phyloP scores from a whole-genome alignment of 352 stramenopile genomes.

The Phytopythium chamaehyphon region DNA sequence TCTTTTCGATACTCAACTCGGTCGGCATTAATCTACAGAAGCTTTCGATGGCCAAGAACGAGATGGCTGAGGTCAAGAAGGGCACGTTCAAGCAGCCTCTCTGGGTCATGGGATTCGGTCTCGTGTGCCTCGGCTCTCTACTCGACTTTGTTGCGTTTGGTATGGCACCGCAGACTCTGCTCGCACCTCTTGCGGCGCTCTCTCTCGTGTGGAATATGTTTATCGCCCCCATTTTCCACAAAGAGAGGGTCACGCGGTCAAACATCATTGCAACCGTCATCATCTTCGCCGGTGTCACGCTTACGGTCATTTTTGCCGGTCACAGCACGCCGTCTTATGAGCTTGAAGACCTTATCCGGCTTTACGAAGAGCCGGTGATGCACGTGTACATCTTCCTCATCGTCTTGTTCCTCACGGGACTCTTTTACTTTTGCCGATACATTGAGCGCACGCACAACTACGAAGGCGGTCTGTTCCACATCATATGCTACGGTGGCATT shows the following conservation, averaged over 20 bases:
- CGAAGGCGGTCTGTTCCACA: slow-evolving; percentile 69
- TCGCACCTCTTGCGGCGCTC: slow-evolving; percentile 86
- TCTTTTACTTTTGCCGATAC: slow-evolving; percentile 65
- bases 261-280: slow-evolving; percentile 84
- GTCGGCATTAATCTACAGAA: slow-evolving; percentile 92
- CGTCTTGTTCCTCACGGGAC: slow-evolving; percentile 49
- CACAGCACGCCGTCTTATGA: slow-evolving; percentile 86
- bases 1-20: slow-evolving; percentile 88
- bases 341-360: slow-evolving; percentile 75
- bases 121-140: slow-evolving; percentile 80
- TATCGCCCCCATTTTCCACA: slow-evolving; percentile 88
- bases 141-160: slow-evolving; percentile 91
- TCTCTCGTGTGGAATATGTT: slow-evolving; percentile 92
- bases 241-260: slow-evolving; percentile 78
- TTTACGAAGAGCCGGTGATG: slow-evolving; percentile 81
- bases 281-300: slow-evolving; percentile 86
- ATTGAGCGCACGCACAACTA: slow-evolving; percentile 72
- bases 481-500: slow-evolving; percentile 86
- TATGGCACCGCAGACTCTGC: slow-evolving; percentile 87
- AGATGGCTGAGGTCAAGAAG: slow-evolving; percentile 58
- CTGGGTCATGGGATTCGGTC: slow-evolving; percentile 84
- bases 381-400: slow-evolving; percentile 82
- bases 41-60: slow-evolving; percentile 80
- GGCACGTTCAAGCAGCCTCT: slow-evolving; percentile 81
- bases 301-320: slow-evolving; percentile 88